A percentile compares a stretch with the other conserved stretches of the same genome.
phyloP scores from a whole-genome alignment of 352 stramenopile genomes.

The Phytopythium sindhum region DNA sequence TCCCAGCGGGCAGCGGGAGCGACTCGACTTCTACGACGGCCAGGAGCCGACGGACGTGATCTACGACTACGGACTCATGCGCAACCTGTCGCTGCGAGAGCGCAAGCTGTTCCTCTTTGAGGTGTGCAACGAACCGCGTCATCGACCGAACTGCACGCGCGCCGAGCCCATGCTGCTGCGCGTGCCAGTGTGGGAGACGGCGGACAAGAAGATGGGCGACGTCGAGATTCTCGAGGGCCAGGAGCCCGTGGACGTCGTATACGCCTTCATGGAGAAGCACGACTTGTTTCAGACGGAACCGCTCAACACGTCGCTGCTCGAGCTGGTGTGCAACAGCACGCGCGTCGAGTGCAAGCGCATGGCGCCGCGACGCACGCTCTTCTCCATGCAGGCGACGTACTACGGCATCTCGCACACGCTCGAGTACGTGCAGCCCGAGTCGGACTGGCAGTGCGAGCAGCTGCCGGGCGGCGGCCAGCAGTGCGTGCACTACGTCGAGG shows the following conservation, averaged over 20 bases:
- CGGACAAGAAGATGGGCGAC: constrained; percentile 64
- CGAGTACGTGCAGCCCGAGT: constrained; percentile 75
- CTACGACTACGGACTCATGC: constrained; percentile 67
- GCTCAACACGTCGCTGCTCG: constrained; percentile 66
- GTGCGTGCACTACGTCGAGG: constrained; percentile 75
- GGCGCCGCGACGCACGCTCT: constrained; percentile 63
- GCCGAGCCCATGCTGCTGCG: constrained; percentile 70
- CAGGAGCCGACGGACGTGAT: constrained; percentile 74
- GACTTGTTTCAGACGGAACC: constrained; percentile 79
- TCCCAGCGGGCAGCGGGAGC: constrained; percentile 39
- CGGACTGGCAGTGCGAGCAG: constrained; percentile 68
- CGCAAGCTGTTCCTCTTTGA: constrained; percentile 66
- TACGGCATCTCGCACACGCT: constrained; percentile 61
- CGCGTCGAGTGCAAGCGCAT: constrained; percentile 52
- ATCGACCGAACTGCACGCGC: constrained; percentile 69
- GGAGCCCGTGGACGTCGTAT: constrained; percentile 78
- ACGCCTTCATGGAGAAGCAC: constrained; percentile 85
- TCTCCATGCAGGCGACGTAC: constrained; percentile 79
- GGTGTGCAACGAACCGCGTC: constrained; percentile 62
- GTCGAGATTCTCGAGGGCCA: constrained; percentile 75
- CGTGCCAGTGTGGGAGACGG: constrained; percentile 74
- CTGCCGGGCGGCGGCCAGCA: constrained; percentile 42
- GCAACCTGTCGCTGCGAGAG: constrained; percentile 62
- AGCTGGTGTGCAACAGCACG: constrained; percentile 72
- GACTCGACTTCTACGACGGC: constrained; percentile 67